These are phyloP conservation scores for Ophiocytium majus DNA, from an alignment of 352 stramenopile species.

Conservation along the genomic window DNA sequence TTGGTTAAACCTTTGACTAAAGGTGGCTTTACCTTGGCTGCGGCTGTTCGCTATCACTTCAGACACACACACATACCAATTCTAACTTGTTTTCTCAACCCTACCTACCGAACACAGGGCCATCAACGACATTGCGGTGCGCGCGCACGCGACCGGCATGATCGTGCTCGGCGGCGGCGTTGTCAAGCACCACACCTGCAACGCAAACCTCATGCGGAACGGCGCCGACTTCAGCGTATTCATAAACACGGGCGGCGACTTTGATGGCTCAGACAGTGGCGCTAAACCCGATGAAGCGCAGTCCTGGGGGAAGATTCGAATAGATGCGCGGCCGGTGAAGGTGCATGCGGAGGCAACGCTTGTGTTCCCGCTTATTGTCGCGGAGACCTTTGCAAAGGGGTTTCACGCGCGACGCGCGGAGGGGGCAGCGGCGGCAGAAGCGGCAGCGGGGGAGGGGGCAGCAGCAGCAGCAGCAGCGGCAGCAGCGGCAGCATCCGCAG, in stretches of 20 bases:
- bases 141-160: constrained; percentile 87
- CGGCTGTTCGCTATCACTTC: no score
- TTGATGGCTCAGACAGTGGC: constrained; percentile 96
- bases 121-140: constrained; percentile 96
- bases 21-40: no score
- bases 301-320: constrained; percentile 96
- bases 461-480: no score
- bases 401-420: no score
- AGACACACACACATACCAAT: no score
- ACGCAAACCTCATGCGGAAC: constrained; percentile 99
- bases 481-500: no score
- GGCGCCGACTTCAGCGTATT: constrained; percentile 98
- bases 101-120: no score
- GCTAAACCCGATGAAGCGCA: constrained; percentile 97
- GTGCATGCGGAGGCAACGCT: constrained; percentile 91
- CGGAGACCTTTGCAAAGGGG: constrained; percentile 98
- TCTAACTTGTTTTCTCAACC: no score
- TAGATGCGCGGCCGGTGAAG: constrained; percentile 92
- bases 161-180: constrained; percentile 95
- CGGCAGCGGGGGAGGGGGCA: no score
- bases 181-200: constrained; percentile 99
- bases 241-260: constrained; percentile 97
- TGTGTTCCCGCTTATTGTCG: constrained; percentile 97
- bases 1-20: no score
- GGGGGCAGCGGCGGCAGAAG: no score